Conservation (phyloP, 768 basidiomycete species). For the Fistulinella prunicolor region DNA sequence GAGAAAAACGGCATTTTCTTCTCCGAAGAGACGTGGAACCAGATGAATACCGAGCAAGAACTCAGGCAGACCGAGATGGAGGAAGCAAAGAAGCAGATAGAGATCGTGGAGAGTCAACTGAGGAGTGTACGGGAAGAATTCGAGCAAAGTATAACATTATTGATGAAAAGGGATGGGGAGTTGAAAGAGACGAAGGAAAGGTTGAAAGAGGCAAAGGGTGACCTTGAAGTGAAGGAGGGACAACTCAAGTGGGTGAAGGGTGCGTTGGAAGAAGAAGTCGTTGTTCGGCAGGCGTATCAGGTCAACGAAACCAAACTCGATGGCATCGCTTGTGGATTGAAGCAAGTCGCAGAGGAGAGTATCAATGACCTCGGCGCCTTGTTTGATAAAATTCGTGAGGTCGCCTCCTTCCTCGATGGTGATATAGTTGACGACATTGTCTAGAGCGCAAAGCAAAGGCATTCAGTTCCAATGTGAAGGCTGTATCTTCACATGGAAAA, state of each 20-base stretch:
- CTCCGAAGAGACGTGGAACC: slow-evolving; percentile 86
- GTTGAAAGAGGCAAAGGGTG: slow-evolving; percentile 49
- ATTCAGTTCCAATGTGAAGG: slow-evolving; percentile 61
- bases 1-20: slow-evolving; percentile 97
- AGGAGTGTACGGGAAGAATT: slow-evolving; percentile 82
- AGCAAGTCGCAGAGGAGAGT: slow-evolving; percentile 62
- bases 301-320: slow-evolving; percentile 69
- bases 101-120: slow-evolving; percentile 81
- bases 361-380: slow-evolving; percentile 66
- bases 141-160: slow-evolving; percentile 78
- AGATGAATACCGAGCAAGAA: slow-evolving; percentile 76
- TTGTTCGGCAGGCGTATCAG: slow-evolving; percentile 76
- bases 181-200: slow-evolving; percentile 58
- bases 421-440: slow-evolving; percentile 7
- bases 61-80: slow-evolving; percentile 71
- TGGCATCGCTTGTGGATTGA: slow-evolving; percentile 67
- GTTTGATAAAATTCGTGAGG: slow-evolving; percentile 81
- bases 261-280: slow-evolving; percentile 74
- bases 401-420: not conserved
- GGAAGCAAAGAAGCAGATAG: slow-evolving; percentile 80
- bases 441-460: slow-evolving; percentile 72
- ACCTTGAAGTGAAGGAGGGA: slow-evolving; percentile 50
- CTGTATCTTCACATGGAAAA: slow-evolving; percentile 60
- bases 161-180: slow-evolving; percentile 76
- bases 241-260: slow-evolving; percentile 58